Evolutionary conservation across 139 green algal species (phyloP).

Genomic region (Chlorella sp.): DNA sequence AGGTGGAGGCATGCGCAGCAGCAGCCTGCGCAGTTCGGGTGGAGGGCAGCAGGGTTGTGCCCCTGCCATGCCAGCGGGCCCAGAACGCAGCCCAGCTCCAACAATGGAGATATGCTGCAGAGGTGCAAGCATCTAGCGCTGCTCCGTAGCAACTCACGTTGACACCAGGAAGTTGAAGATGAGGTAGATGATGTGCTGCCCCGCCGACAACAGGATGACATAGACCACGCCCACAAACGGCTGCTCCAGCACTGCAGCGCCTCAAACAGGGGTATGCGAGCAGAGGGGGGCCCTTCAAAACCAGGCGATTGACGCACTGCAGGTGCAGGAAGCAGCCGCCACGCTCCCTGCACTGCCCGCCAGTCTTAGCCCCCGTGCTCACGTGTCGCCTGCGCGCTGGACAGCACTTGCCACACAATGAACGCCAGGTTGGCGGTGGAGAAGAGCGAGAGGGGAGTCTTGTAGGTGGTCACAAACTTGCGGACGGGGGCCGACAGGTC

Average conservation of each 20-base stretch:
- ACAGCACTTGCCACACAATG: conserved; percentile 74
- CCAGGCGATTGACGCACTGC: too few relatives aligned
- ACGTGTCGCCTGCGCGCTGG: neutral
- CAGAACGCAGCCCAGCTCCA: too few relatives aligned
- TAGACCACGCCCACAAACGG: conserved; percentile 58
- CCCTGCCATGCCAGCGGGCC: too few relatives aligned
- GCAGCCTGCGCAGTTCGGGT: neutral
- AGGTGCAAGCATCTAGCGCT: too few relatives aligned
- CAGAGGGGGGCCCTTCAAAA: too few relatives aligned
- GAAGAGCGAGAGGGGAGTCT: conserved; percentile 5
- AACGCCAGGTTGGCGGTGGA: conserved; percentile 30
- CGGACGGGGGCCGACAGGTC: neutral
- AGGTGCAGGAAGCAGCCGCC: neutral
- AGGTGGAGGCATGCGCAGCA: conserved; percentile 47
- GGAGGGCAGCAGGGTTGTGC: too few relatives aligned
- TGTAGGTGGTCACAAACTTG: conserved; percentile 21
- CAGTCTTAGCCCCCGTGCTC: neutral
- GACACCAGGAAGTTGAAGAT: conserved; percentile 47
- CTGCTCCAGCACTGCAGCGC: conserved; percentile 55
- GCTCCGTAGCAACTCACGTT: too few relatives aligned
- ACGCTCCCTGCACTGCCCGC: too few relatives aligned
- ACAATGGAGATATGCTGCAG: too few relatives aligned
- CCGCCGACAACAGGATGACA: conserved; percentile 61
- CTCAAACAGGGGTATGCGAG: too few relatives aligned
- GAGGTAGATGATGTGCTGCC: conserved; percentile 72